phyloP scores from a whole-genome alignment of 345 rosid genomes.

The Salix purpurea region DNA sequence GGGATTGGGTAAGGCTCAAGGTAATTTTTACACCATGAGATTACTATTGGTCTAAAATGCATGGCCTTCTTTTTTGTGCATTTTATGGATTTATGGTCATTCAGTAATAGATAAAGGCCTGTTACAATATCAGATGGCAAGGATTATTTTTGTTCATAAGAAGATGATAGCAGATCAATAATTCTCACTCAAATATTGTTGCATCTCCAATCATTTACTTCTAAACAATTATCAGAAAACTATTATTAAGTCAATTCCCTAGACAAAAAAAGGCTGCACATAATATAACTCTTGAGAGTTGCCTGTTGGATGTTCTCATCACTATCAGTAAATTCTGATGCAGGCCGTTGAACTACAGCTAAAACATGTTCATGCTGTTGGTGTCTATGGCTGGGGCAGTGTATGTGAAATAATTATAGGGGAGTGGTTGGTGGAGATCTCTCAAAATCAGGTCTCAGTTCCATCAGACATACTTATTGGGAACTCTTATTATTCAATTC shows the following conservation, averaged over 20 bases:
- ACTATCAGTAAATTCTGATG: slow-evolving; percentile 25
- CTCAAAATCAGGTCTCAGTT: slow-evolving; percentile 77
- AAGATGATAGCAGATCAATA: too few species aligned
- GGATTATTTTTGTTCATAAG: too few species aligned
- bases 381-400: slow-evolving; percentile 78
- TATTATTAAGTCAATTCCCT: background rate
- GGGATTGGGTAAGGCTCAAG: too few species aligned
- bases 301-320: slow-evolving; percentile 14
- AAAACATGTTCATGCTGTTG: slow-evolving; percentile 83
- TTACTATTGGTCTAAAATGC: background rate
- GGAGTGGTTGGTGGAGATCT: slow-evolving; percentile 93
- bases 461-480: slow-evolving; percentile 1
- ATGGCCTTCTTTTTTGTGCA: background rate
- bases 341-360: slow-evolving; percentile 93
- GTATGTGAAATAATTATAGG: slow-evolving; percentile 79
- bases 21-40: too few species aligned
- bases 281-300: slow-evolving; percentile 7
- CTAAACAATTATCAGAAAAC: too few species aligned
- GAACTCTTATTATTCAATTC: slow-evolving; percentile 11
- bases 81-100: background rate
- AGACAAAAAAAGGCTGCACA: background rate
- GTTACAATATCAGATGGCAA: background rate
- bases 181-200: too few species aligned
- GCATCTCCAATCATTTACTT: too few species aligned
- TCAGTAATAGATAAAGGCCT: background rate